Evolutionary conservation across 768 basidiomycete species (phyloP), one percentile per base, ranked within the genome.

Genomic region (Mycena amicta): DNA sequence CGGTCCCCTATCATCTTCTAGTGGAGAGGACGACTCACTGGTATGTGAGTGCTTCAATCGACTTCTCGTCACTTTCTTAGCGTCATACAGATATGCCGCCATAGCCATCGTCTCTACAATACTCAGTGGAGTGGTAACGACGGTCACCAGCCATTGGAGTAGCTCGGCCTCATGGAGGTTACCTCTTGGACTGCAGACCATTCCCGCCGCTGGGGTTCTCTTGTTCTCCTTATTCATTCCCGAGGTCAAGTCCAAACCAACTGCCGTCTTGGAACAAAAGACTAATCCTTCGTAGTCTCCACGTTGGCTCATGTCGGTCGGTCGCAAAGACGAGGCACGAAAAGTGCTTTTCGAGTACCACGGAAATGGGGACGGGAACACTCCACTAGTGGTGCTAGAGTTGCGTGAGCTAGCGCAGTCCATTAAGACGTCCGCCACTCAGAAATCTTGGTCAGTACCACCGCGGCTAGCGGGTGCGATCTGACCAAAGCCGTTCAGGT

Each of bases 21-120:
- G 71, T 84, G 80, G 82, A 74, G 82, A 61, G 81, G 80, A 53
- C 73, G 78, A 29, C 67, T 83, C 65, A 78, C 80, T 39, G 82
- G 80, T 54, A 66, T 82, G 76, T 82, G 68, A 71, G 79, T 70
- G 57, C n/a, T n/a, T n/a, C n/a, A n/a, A n/a, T n/a, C n/a, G n/a
- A n/a, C n/a, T n/a, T n/a, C n/a, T n/a, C n/a, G n/a, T n/a, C n/a
- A n/a, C n/a, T n/a, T n/a, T n/a, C n/a, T n/a, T n/a, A n/a, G n/a
- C n/a, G n/a, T 49, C 2, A 37, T 37, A 25, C 30, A 22, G 26
- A n/a, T 18, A 37, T 37, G 27, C 37, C 59, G 61, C 55, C 8
- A 49, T 59, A 20, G 50, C 61, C 15, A 49, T 63, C 13, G 1
- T 59, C 28, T 30, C 51, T n/a, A 29, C 54, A 6, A 37, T 63